These are phyloP conservation scores for Graphilbum sp. DNA, from an alignment of 2,329 filamentous ascomycete species.

Conservation along the genomic window DNA sequence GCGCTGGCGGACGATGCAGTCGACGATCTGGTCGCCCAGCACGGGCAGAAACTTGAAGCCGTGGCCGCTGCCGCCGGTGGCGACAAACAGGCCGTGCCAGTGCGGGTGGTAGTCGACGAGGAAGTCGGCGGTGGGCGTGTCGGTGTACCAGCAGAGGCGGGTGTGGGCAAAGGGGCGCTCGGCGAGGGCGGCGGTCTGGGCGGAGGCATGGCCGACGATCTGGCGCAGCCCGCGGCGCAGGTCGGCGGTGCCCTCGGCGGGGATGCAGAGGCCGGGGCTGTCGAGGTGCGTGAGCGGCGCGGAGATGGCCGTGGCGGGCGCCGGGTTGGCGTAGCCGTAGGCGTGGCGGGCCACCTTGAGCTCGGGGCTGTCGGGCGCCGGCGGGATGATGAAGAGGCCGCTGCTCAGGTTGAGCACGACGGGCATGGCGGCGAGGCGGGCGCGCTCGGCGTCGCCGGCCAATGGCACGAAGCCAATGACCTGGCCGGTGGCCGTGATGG, in stretches of 20 bases:
- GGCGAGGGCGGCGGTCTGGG: constrained; percentile 19
- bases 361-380: constrained; percentile 28
- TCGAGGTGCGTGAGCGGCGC: constrained; percentile 18
- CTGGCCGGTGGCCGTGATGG: constrained; percentile 69
- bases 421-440: constrained; percentile 45
- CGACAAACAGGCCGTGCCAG: constrained; percentile 40
- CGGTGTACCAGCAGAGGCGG: constrained; percentile 60
- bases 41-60: constrained; percentile 56
- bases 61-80: constrained; percentile 47
- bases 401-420: constrained; percentile 56
- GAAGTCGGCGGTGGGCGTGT: constrained; percentile 57
- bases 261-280: constrained; percentile 30
- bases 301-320: constrained; percentile 17
- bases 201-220: constrained; percentile 40
- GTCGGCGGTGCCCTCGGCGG: constrained; percentile 41
- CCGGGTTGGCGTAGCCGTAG: constrained; percentile 48
- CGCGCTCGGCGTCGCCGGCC: constrained; percentile 49
- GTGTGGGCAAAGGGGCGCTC: constrained; percentile 44
- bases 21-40: constrained; percentile 43
- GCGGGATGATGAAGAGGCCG: constrained; percentile 62
- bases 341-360: constrained; percentile 56
- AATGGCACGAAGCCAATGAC: constrained; percentile 63
- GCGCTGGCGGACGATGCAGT: constrained; percentile 31
- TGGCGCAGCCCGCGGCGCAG: constrained; percentile 44
- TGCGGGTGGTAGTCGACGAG: constrained; percentile 53